Evolutionary conservation across 768 basidiomycete genomes (phyloP), one percentile per base, ranked within the genome.

Genomic region (Gloeostereum incarnatum): DNA sequence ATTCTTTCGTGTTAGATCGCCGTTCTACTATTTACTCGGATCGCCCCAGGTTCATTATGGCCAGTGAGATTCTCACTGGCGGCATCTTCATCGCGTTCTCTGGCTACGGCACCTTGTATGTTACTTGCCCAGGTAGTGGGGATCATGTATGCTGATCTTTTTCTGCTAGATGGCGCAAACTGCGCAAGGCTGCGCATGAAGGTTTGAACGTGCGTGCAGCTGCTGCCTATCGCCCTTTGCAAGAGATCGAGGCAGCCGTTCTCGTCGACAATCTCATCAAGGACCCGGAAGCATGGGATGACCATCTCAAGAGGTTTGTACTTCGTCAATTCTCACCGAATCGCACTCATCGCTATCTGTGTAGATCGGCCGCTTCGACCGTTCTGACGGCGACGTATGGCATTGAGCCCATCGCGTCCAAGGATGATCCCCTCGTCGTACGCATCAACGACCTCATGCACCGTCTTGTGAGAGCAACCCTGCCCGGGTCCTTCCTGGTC

Each of bases 401-500:
- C 30, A 19, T 39, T 6, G 41, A 47, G 4, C 41, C 43, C 2
- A 34, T 55, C 13, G 38, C 29, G 18, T 41, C 47, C 5, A 47
- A 48, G 20, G 25, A 36, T 17, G 50, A 50, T 30, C 34, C 31
- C 6, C 10, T 42, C 7, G 35, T 61, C 23, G 40, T 31, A 9
- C 43, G 46, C 9, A 49, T 61, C 9, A 44, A 49, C 27, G 45
- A 47, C 27, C 49, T 53, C 19, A 47, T 54, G 22, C 35, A 44
- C 9, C 50, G 60, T 6, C 38, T 64, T 11, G 55, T 56, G 10
- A 47, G 47, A 7, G 60, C 66, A 2, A 52, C 54, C 6, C 49
- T 53, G 24, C 65, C 63, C 25, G 66, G 66, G 2, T 49, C 53
- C 20, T 56, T 57, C 41, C 20, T 59, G 18, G 62, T 63, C 17